Evolutionary conservation across 2,329 filamentous ascomycete species (phyloP), one percentile per base, ranked within the genome.

Genomic region (Diplodia mutila): DNA sequence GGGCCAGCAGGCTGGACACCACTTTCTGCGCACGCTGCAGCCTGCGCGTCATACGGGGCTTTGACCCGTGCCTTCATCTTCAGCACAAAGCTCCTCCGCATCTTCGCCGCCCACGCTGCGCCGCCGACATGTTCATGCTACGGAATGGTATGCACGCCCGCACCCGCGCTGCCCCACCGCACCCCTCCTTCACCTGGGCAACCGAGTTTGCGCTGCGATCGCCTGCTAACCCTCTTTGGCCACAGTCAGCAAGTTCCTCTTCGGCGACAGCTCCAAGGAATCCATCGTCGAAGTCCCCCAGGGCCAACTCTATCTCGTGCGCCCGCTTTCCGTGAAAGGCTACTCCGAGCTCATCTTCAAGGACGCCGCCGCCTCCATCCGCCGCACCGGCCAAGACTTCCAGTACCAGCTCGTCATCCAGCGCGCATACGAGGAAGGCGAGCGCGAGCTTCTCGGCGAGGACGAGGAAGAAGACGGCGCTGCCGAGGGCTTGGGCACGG

Each of bases 311-410:
- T 99, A 97, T 80, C 90, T 99, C 72, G 95, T 99, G 74, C 92
- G 95, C 74, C 95, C 95, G 12, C 87, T 93, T 61, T 98, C 94
- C 8, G 93, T 94, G 67, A 99, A 99, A 80, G 95, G 95, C 72
- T 98, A 97, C 79, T 97, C 94, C 1, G 95, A 99, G 80, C 93
- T 98, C 77, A 97, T 99, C 80, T 99, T 97, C 86, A 97, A 95
- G 80, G 95, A 99, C 88, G 91, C 93, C 48, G 91, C 93, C 55
- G 93, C 94, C 65, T 93, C 91, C 70, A 96, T 99, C 75, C 91
- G 96, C 71, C 89, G 92, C 71, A 98, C 95, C 18, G 94, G 92
- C 23, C 94, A 97, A 78, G 93, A 98, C 65, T 97, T 92, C 75
- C 94, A 99, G 75, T 99, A 98, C 78, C 95, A 99, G 79, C 91